Conservation (phyloP, 2,329 filamentous ascomycete species). For the Xylariales sp. region DNA sequence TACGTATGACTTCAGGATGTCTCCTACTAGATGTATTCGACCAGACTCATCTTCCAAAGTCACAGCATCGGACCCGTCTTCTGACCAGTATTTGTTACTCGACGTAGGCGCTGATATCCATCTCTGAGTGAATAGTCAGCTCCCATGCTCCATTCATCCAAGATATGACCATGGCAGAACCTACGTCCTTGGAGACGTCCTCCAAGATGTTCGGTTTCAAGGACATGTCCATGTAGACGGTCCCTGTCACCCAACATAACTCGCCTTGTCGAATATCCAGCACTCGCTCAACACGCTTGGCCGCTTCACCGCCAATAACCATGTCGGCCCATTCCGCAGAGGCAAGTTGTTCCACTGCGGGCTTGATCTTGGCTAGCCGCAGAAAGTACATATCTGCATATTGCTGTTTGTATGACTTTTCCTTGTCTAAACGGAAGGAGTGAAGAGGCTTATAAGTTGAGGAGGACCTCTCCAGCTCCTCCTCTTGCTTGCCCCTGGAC, state of each 20-base stretch:
- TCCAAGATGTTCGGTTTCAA: constrained; percentile 94
- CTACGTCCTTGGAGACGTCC: constrained; percentile 86
- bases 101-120: constrained; percentile 82
- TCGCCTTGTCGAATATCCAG: constrained; percentile 94
- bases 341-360: constrained; percentile 71
- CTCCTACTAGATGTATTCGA: constrained; percentile 73
- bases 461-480: constrained; percentile 45
- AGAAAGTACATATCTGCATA: constrained; percentile 98
- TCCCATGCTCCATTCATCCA: constrained; percentile 1
- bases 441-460: constrained; percentile 68
- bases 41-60: constrained; percentile 97
- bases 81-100: constrained; percentile 69
- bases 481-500: constrained; percentile 30
- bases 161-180: constrained; percentile 20
- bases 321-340: constrained; percentile 72
- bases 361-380: constrained; percentile 81
- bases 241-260: constrained; percentile 91
- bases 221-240: constrained; percentile 95
- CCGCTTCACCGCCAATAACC: constrained; percentile 71
- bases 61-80: constrained; percentile 57
- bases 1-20: constrained; percentile 59
- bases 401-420: constrained; percentile 83
- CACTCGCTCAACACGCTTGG: constrained; percentile 76
- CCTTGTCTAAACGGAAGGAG: constrained; percentile 67
- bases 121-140: constrained; percentile 48